Base-by-base conservation (phyloP, 192 early-diverging fungal species). In the Podila minutissima region DNA sequence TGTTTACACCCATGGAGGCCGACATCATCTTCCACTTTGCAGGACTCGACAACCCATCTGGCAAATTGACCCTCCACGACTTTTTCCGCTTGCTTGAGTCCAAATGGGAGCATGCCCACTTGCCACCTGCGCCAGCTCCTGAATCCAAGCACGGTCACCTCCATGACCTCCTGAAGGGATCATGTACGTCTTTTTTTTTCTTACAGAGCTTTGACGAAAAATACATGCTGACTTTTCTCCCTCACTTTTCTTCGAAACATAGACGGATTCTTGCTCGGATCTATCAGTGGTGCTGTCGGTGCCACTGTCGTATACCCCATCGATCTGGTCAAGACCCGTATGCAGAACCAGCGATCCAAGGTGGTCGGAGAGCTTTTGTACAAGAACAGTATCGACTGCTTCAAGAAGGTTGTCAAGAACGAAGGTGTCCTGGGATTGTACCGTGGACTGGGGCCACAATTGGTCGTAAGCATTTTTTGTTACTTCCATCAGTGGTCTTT, bases 321-420 rank as follows among this genome's bases (percentile, higher is more conserved):
- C 62, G 97, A 99, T 88, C 83, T 99, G 62, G 96, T 97, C 75
- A 99, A 99, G 85, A 99, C 97, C 4, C 91, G 97, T 68, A 98
- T 99, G 96, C 97, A 99, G 82, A 99, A 97, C 83, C 97, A 99
- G 84, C 89, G 96, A 38, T 91, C 92, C 49, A 91, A 92, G 35
- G 93, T 97, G 26, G 95, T 97, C 22, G 96, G 95, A 29, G 94
- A 97, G 74, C 79, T 95, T 69, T 74, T 96, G 67, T 99, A 99
- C 89, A 96, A 94, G 84, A 99, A 97, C 89, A 93, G 92, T 84
- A 82, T 93, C 61, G 96, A 99, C 82, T 99, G 97, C 82, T 99
- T 99, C 89, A 89, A 90, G 77, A 97, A 98, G 74, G 96, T 99
- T n/a, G 68, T 97, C 50, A 92, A 89, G 82, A 96, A 96, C 74